Percentiles rank a stretch among this genome's conserved stretches.
Conservation (phyloP, 192 early-diverging fungal species). For the Gigaspora rosea region DNA sequence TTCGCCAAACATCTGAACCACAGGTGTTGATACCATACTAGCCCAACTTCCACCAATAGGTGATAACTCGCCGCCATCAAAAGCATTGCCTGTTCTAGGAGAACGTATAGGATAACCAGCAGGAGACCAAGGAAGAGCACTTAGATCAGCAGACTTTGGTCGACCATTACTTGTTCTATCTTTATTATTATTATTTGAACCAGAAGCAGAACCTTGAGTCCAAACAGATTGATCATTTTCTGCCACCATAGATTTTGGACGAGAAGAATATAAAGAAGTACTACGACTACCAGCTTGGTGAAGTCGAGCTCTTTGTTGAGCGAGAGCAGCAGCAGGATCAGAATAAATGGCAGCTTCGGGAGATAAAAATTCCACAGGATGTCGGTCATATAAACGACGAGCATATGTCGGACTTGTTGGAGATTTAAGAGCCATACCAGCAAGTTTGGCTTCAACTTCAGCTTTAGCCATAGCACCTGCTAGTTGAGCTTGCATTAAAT, state of each 20-base stretch:
- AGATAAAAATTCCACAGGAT: constrained; percentile 44
- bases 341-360: constrained; percentile 28
- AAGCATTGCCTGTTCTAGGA: constrained; percentile 21
- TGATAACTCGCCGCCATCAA: constrained; percentile 31
- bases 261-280: constrained; percentile 29
- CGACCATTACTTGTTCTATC: constrained; percentile 32
- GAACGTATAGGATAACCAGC: constrained; percentile 21
- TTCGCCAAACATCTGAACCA: constrained; percentile 33
- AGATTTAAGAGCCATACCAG: constrained; percentile 34
- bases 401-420: constrained; percentile 37
- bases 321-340: constrained; percentile 30
- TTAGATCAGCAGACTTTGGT: constrained; percentile 31
- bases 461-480: constrained; percentile 58
- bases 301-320: constrained; percentile 27
- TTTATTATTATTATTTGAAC: constrained; percentile 16
- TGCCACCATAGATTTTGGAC: constrained; percentile 33
- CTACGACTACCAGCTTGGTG: constrained; percentile 16
- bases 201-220: constrained; percentile 10
- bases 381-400: constrained; percentile 59
- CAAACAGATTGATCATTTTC: constrained; percentile 33
- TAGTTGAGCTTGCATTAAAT: constrained; percentile 53
- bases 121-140: constrained; percentile 32
- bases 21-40: constrained; percentile 34
- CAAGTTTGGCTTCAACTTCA: constrained; percentile 50
- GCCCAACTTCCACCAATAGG: constrained; percentile 34